Conservation (phyloP, 2,329 filamentous ascomycete genomes). For the Capronia coronata region DNA sequence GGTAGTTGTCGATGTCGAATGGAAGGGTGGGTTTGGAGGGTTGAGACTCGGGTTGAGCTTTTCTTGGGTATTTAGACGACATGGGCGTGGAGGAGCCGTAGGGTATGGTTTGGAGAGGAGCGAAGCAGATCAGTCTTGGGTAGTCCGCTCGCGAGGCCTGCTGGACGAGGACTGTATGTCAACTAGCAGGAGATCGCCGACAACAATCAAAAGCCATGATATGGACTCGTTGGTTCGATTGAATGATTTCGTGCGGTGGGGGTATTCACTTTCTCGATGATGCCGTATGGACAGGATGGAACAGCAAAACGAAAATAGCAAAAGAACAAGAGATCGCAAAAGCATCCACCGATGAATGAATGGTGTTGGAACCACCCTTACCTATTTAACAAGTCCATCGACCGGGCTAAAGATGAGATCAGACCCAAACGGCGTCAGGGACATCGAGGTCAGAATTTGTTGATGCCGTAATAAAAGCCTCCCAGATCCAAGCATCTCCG, state of each 20-base stretch:
- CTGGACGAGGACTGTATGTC: no score
- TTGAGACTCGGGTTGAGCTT: neutral
- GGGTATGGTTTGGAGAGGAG: no score
- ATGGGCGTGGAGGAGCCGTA: no score
- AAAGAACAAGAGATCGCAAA: neutral
- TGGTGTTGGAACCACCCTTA: neutral
- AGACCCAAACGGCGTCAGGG: neutral
- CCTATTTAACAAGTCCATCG: neutral
- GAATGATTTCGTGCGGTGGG: no score
- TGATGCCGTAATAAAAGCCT: neutral
- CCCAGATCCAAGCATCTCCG: neutral
- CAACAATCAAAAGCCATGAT: no score
- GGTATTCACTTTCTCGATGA: no score
- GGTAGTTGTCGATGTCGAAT: constrained; percentile 69
- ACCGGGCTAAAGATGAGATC: neutral
- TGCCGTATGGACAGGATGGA: neutral
- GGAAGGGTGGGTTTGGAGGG: constrained; percentile 2
- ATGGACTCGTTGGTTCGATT: no score
- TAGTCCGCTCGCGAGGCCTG: no score
- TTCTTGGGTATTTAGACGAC: neutral
- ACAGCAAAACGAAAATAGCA: neutral
- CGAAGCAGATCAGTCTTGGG: no score
- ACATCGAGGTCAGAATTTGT: neutral
- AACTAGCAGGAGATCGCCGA: no score
- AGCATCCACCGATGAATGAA: neutral